Conservation (phyloP, 2,329 filamentous ascomycete genomes). For the Bretziella fagacearum region DNA sequence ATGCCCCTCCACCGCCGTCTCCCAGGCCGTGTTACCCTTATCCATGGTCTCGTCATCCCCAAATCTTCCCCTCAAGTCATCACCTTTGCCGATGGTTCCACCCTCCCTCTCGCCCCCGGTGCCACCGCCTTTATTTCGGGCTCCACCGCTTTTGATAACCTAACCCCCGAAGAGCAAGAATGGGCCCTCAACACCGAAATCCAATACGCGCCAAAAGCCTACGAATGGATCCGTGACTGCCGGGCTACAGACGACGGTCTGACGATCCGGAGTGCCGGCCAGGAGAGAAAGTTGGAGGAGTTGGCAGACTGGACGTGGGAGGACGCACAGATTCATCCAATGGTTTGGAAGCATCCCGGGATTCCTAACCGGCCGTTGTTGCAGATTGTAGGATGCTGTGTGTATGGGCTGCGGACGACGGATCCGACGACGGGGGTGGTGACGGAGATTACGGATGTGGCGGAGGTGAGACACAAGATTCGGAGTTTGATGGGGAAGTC, state of each 20-base stretch:
- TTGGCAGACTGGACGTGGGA: constrained; percentile 11
- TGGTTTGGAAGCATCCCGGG: constrained; percentile 13
- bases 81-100: constrained; percentile 9
- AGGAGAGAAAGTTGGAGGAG: constrained; percentile 3
- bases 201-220: constrained; percentile 11
- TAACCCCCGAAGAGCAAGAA: constrained; percentile 10
- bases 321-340: constrained; percentile 12
- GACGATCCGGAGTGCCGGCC: constrained; percentile 9
- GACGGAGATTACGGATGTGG: constrained; percentile 10
- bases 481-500: constrained; percentile 16
- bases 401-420: constrained; percentile 11
- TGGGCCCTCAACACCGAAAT: constrained; percentile 13
- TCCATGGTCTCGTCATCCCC: constrained; percentile 12
- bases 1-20: constrained; percentile 13
- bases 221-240: constrained; percentile 13
- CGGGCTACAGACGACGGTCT: constrained; percentile 10
- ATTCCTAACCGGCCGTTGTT: constrained; percentile 5
- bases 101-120: constrained; percentile 6
- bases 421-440: constrained; percentile 7
- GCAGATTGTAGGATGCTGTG: constrained; percentile 14
- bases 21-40: constrained; percentile 13
- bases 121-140: constrained; percentile 14
- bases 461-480: constrained; percentile 10
- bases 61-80: constrained; percentile 7
- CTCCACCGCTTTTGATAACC: constrained; percentile 12